Evolutionary conservation across 2,329 filamentous ascomycete genomes (phyloP).

Genomic region (Cladosporium phlei): DNA sequence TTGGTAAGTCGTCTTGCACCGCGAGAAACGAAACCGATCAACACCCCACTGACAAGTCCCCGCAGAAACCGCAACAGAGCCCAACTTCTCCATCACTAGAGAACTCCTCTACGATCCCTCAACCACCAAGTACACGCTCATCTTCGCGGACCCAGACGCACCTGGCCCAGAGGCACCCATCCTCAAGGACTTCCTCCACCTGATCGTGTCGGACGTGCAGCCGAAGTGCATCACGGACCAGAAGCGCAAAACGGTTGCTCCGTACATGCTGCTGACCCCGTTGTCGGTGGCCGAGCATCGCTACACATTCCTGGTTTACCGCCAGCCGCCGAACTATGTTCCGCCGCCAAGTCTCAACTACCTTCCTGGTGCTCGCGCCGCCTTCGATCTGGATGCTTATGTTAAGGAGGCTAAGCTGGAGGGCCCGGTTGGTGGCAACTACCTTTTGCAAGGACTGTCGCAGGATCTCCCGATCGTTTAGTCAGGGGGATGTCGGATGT

Average conservation of each 20-base stretch:
- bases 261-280: slow-evolving; percentile 20
- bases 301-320: slow-evolving; percentile 24
- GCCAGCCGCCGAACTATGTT: slow-evolving; percentile 22
- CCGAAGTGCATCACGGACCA: slow-evolving; percentile 21
- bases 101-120: slow-evolving; percentile 20
- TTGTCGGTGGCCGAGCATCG: slow-evolving; percentile 19
- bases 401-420: slow-evolving; percentile 14
- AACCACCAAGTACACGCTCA: slow-evolving; percentile 24
- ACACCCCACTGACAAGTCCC: background rate
- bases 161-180: slow-evolving; percentile 18
- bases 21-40: background rate
- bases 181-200: slow-evolving; percentile 19
- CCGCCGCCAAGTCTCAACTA: slow-evolving; percentile 16
- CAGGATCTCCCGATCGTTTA: no score
- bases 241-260: slow-evolving; percentile 15
- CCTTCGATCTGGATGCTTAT: slow-evolving; percentile 21
- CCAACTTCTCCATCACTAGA: slow-evolving; percentile 21
- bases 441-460: slow-evolving; percentile 15
- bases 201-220: slow-evolving; percentile 22
- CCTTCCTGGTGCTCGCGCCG: slow-evolving; percentile 15
- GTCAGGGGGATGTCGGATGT: no score
- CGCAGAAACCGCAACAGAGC: slow-evolving; percentile 19
- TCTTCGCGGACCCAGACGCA: slow-evolving; percentile 26
- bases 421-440: slow-evolving; percentile 21
- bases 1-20: slow-evolving; percentile 10